These are phyloP conservation scores for Canavalia gladiata DNA, from an alignment of 306 rosid species.

Conservation along the genomic window DNA sequence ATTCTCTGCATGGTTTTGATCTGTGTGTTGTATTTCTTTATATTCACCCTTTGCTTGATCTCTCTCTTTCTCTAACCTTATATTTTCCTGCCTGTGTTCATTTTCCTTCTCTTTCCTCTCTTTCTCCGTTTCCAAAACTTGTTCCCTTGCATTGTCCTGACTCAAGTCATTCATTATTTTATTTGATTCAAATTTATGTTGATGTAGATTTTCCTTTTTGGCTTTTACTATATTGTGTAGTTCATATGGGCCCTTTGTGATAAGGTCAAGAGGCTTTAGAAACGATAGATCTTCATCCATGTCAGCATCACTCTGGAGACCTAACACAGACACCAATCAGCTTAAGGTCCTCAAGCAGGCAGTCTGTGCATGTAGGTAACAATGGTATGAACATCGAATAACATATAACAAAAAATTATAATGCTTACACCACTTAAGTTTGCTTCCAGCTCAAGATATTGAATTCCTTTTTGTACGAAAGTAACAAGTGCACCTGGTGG, in stretches of 20 bases:
- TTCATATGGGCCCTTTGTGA: slow-evolving; percentile 66
- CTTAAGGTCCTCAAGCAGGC: slow-evolving; percentile 43
- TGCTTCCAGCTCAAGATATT: slow-evolving; percentile 74
- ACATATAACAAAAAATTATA: slow-evolving; percentile 14
- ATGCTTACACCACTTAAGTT: slow-evolving; percentile 68
- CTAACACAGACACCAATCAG: slow-evolving; percentile 55
- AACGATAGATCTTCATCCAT: slow-evolving; percentile 72
- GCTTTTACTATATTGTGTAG: slow-evolving; percentile 61
- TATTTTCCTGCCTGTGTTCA: slow-evolving; percentile 50
- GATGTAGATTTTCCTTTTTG: slow-evolving; percentile 62
- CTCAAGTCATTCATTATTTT: slow-evolving; percentile 48
- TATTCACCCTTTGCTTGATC: slow-evolving; percentile 55
- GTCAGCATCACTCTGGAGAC: slow-evolving; percentile 69
- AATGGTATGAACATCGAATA: background rate
- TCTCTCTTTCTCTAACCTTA: slow-evolving; percentile 47
- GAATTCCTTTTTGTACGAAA: slow-evolving; percentile 72
- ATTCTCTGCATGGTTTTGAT: slow-evolving; percentile 49
- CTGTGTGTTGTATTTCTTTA: slow-evolving; percentile 45
- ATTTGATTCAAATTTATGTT: slow-evolving; percentile 54
- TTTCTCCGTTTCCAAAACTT: slow-evolving; percentile 48
- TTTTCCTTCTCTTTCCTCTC: slow-evolving; percentile 55
- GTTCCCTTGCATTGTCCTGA: slow-evolving; percentile 48
- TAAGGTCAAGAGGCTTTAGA: slow-evolving; percentile 75
- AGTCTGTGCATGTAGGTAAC: background rate
- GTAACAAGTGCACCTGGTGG: slow-evolving; percentile 79